Evolutionary conservation across 148 eudicot species (phyloP).

Genomic region (Rhododendron molle): DNA sequence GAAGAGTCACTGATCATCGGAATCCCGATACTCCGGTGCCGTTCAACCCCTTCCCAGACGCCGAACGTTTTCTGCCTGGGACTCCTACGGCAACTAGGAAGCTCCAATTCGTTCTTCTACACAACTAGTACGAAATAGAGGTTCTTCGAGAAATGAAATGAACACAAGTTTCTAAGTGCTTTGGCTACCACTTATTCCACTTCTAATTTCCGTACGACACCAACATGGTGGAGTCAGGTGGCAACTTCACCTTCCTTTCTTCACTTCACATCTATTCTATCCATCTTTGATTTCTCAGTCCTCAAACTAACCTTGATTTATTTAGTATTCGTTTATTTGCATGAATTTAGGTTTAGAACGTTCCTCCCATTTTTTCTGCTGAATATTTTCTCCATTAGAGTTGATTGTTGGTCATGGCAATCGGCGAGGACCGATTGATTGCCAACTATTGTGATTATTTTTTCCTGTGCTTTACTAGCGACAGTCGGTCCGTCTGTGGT

Average conservation of each 20-base stretch:
- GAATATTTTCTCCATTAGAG: not conserved
- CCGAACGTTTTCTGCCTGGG: not conserved
- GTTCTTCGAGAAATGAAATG: not conserved
- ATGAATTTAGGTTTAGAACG: not conserved
- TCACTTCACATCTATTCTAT: not conserved
- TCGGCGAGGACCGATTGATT: not conserved
- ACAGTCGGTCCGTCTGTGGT: too few species aligned
- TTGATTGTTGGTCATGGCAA: not conserved
- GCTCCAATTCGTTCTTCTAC: not conserved
- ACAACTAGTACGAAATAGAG: not conserved
- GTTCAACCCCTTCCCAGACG: not conserved
- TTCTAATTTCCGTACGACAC: not conserved
- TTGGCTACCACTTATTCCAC: not conserved
- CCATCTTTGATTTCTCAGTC: not conserved
- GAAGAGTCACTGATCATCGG: not conserved
- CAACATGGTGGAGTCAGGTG: slow-evolving; percentile 11
- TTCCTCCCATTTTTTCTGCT: not conserved
- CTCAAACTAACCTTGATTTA: not conserved
- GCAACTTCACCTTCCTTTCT: not conserved
- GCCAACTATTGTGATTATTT: too few species aligned
- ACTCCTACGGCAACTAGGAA: not conserved
- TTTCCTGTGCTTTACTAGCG: too few species aligned
- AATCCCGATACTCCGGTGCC: not conserved
- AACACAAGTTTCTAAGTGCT: not conserved
- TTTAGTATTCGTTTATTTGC: not conserved